Evolutionary conservation across 495 filamentous ascomycete species (phyloP).

Genomic region (Chaetomium tenue): DNA sequence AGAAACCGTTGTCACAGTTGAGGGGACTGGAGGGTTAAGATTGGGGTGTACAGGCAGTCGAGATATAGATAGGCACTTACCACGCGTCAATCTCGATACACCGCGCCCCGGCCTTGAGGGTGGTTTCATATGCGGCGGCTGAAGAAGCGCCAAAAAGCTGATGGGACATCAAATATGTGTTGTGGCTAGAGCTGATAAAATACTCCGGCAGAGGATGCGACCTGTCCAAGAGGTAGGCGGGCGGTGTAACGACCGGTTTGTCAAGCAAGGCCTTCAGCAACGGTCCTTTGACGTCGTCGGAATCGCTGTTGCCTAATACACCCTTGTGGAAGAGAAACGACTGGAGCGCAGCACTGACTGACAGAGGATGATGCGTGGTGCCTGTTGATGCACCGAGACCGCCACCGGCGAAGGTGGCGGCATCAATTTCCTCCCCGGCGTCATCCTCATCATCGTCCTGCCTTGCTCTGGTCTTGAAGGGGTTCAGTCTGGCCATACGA

Average conservation of each 20-base stretch:
- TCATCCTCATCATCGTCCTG: conserved; percentile 49
- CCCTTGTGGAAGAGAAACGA: conserved; percentile 44
- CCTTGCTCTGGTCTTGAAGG: conserved; percentile 21
- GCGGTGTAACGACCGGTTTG: conserved; percentile 48
- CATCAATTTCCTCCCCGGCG: conserved; percentile 47
- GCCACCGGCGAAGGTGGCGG: conserved; percentile 47
- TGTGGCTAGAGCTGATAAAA: conserved; percentile 75
- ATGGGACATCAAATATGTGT: conserved; percentile 60
- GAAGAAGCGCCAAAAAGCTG: conserved; percentile 52
- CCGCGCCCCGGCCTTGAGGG: conserved; percentile 49
- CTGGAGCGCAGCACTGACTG: conserved; percentile 49
- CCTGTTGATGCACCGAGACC: conserved; percentile 45
- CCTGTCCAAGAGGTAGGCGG: conserved; percentile 41
- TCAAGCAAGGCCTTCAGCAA: conserved; percentile 38
- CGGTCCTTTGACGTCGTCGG: conserved; percentile 13
- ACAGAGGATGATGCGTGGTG: conserved; percentile 43
- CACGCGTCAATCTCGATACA: conserved; percentile 61
- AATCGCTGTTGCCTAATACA: conserved; percentile 40
- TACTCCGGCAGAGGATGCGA: conserved; percentile 54
- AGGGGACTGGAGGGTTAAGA: not conserved
- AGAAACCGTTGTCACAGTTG: not conserved
- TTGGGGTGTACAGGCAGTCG: not conserved
- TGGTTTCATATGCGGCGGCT: conserved; percentile 48
- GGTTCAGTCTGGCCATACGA: conserved; percentile 26
- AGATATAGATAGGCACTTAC: conserved; percentile 8